Evolutionary conservation across 305 asterid genomes (phyloP).

Genomic region (Striga hermonthica): DNA sequence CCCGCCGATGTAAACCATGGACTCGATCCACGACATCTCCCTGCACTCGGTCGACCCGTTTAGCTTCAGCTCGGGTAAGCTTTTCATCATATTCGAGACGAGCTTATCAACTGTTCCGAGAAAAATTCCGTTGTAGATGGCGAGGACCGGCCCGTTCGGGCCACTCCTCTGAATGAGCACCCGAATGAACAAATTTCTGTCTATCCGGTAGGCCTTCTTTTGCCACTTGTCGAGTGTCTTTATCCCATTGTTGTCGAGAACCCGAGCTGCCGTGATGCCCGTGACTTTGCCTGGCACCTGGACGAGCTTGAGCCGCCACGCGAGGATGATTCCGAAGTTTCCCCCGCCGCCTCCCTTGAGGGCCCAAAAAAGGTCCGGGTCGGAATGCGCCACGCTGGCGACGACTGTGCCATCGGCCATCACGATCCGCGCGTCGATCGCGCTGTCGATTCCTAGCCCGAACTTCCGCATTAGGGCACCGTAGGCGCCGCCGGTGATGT

Average conservation of each 20-base stretch:
- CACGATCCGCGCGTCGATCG: conserved; percentile 55
- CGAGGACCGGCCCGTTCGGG: conserved; percentile 39
- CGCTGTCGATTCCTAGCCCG: conserved; percentile 71
- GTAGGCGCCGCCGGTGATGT: conserved; percentile 73
- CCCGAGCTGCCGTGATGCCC: conserved; percentile 53
- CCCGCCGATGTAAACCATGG: conserved; percentile 57
- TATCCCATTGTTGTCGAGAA: conserved; percentile 50
- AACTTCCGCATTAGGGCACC: conserved; percentile 65
- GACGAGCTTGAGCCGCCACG: conserved; percentile 57
- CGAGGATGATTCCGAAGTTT: conserved; percentile 53
- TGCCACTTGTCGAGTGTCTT: conserved; percentile 60
- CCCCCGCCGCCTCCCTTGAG: conserved; percentile 71
- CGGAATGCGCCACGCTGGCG: conserved; percentile 47
- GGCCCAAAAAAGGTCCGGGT: conserved; percentile 75
- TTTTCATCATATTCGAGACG: conserved; percentile 38
- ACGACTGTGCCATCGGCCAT: conserved; percentile 52
- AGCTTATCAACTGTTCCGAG: conserved; percentile 48
- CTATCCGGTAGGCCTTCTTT: conserved; percentile 49
- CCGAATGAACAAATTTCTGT: conserved; percentile 60
- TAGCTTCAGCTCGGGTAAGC: conserved; percentile 60
- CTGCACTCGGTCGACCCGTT: conserved; percentile 42
- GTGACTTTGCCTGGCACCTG: conserved; percentile 58
- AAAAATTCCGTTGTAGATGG: conserved; percentile 46
- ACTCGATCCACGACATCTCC: conserved; percentile 69
- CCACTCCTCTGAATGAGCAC: conserved; percentile 40